Evolutionary conservation across 1,139 yeast genomes (phyloP).

Genomic region (Candida gigantensis): DNA sequence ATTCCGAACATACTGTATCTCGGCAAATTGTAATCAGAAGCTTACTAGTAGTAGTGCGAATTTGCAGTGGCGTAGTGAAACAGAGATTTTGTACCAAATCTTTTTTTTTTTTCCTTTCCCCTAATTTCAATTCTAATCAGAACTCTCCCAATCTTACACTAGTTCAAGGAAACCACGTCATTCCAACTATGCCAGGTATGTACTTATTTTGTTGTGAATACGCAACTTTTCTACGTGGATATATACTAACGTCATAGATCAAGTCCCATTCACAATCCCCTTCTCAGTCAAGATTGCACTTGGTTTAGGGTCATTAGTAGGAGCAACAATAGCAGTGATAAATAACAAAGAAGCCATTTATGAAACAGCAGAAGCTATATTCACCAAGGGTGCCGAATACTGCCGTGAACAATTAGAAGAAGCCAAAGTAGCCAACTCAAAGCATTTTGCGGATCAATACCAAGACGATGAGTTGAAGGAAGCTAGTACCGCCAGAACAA

Average conservation of each 20-base stretch:
- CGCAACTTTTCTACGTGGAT: too few species aligned
- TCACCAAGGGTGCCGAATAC: constrained; percentile 38
- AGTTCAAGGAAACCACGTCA: too few species aligned
- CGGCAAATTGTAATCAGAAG: too few species aligned
- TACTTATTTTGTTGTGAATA: too few species aligned
- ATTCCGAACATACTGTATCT: too few species aligned
- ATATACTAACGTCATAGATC: constrained; percentile 8
- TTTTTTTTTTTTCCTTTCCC: neutral
- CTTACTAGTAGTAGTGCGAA: neutral
- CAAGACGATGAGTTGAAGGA: constrained; percentile 25
- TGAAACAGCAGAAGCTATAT: constrained; percentile 32
- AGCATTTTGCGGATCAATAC: constrained; percentile 29
- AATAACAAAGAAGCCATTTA: constrained; percentile 35
- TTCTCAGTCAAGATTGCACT: constrained; percentile 42
- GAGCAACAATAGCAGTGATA: constrained; percentile 40
- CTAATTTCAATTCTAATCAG: neutral
- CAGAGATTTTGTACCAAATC: neutral
- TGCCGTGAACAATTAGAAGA: constrained; percentile 31
- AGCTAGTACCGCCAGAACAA: constrained; percentile 6
- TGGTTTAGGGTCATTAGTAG: constrained; percentile 40
- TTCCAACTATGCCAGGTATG: too few species aligned
- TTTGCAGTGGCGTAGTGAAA: neutral
- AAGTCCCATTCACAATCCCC: constrained; percentile 48
- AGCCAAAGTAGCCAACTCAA: constrained; percentile 18
- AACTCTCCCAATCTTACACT: too few species aligned